These are phyloP conservation scores for Arabidopsis suecica DNA, from an alignment of 345 rosid genomes.

Conservation along the genomic window DNA sequence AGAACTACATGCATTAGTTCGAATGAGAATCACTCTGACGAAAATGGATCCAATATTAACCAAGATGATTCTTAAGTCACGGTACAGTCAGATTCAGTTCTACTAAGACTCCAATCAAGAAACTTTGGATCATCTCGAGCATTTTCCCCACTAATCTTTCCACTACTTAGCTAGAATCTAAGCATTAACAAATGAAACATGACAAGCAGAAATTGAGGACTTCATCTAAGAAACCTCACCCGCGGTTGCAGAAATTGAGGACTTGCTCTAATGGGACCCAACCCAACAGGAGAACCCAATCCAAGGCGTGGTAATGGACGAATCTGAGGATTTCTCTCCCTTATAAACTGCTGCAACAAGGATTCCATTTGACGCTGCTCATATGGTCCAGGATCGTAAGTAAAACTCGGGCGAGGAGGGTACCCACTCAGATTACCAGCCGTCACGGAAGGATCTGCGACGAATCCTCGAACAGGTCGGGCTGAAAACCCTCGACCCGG, in stretches of 20 bases:
- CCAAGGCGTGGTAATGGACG: slow-evolving; percentile 39
- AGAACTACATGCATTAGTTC: slow-evolving; percentile 14
- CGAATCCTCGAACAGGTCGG: slow-evolving; percentile 48
- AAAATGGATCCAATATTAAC: background rate
- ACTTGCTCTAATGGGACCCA: slow-evolving; percentile 54
- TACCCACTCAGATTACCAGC: slow-evolving; percentile 40
- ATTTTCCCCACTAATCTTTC: background rate
- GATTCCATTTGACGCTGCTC: slow-evolving; percentile 42
- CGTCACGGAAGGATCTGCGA: slow-evolving; percentile 44
- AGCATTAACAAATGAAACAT: slow-evolving; percentile 1
- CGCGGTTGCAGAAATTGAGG: slow-evolving; percentile 52
- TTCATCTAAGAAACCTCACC: slow-evolving; percentile 33
- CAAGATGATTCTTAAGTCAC: slow-evolving; percentile 9
- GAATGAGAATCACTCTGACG: slow-evolving; percentile 10
- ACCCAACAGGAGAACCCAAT: slow-evolving; percentile 28
- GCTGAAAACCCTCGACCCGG: slow-evolving; percentile 72
- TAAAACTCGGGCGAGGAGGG: slow-evolving; percentile 43
- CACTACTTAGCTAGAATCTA: slow-evolving; percentile 18
- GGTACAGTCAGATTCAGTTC: slow-evolving; percentile 4
- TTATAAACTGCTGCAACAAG: slow-evolving; percentile 45
- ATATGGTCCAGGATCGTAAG: slow-evolving; percentile 35
- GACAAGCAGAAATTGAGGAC: background rate
- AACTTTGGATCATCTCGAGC: background rate
- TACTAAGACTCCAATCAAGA: background rate
- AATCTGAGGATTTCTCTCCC: slow-evolving; percentile 42